Base-by-base conservation (phyloP, 805 yeast genomes). In the Hagleromyces aurorensis region DNA sequence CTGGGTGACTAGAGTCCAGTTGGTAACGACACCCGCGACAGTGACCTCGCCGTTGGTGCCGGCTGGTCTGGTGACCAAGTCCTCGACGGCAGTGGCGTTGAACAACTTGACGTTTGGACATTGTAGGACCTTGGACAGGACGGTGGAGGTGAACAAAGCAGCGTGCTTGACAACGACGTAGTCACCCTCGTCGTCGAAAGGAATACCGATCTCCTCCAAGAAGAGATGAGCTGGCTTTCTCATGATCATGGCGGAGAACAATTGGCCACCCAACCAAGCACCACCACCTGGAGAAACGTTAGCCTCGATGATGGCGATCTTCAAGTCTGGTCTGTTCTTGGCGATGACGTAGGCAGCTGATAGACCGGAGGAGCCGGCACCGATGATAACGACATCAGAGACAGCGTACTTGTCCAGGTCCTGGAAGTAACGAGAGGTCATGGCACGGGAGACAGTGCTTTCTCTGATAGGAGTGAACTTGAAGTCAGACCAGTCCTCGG, bases 261-360 rank as follows among this genome's bases (percentile, higher is more conserved):
- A 61, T 53, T 76, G 84, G 8, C 86, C 89, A 33, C 84, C 84
- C 26, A 79, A 62, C 77, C 81, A 78, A 35, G 80, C 74, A 16
- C 89, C 89, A 39, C 87, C 89, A 34, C 87, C 87, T 32, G 81
- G 79, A 19, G 81, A 67, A n/a, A 78, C 83, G 39, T 70, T 68
- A 19, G 83, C 77, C 59, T 79, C 89, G 34, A 79, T 67, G 40
- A 77, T 73, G 37, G 84, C 83, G 40, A 79, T 71, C 53, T 75
- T 78, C 44, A 79, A 62, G 41, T 79, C 85, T 10, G 89, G 87
- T 53, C 87, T 70, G 48, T 77, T 72, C 52, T 69, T 75, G 29
- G 81, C 85, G 44, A 79, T 63, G 21, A 69, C 72, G 50, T 72
- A 79, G n/a, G 86, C 87, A 16, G 85, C 81, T 32, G 80, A 70